Evolutionary conservation across 1,139 yeast genomes (phyloP).

Genomic region (Kodamaea ohmeri): DNA sequence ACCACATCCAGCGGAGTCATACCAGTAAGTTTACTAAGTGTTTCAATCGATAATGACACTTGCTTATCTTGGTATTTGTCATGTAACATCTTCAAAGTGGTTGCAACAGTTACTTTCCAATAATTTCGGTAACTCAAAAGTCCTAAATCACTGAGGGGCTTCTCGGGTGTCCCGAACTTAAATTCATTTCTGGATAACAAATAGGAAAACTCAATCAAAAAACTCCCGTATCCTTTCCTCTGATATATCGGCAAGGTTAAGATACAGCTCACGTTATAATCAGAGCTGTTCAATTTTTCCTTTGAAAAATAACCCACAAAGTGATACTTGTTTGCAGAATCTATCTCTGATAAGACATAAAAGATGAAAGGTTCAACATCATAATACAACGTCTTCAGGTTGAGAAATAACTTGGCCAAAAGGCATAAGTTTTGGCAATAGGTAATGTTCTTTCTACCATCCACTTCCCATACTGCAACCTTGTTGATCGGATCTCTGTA

Average conservation of each 20-base stretch:
- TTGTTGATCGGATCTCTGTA: slow-evolving; percentile 57
- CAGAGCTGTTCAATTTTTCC: slow-evolving; percentile 72
- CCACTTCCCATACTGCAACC: slow-evolving; percentile 83
- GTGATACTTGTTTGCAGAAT: slow-evolving; percentile 56
- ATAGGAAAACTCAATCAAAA: slow-evolving; percentile 87
- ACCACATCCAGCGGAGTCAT: slow-evolving; percentile 86
- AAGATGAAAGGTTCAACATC: slow-evolving; percentile 95
- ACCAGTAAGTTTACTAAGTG: slow-evolving; percentile 69
- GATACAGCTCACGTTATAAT: slow-evolving; percentile 86
- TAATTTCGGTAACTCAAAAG: slow-evolving; percentile 80
- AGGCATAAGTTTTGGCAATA: slow-evolving; percentile 90
- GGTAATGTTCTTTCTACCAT: slow-evolving; percentile 76
- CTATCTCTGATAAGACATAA: slow-evolving; percentile 75
- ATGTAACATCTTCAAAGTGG: slow-evolving; percentile 31
- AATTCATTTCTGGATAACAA: slow-evolving; percentile 70
- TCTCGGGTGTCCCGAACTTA: slow-evolving; percentile 89
- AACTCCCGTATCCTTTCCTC: slow-evolving; percentile 84
- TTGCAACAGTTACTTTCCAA: slow-evolving; percentile 73
- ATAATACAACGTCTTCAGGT: slow-evolving; percentile 87
- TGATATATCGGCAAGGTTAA: slow-evolving; percentile 86
- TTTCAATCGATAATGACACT: slow-evolving; percentile 49
- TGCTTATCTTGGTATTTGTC: slow-evolving; percentile 17
- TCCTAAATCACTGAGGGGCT: slow-evolving; percentile 87
- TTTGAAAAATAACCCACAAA: slow-evolving; percentile 94
- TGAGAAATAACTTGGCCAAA: slow-evolving; percentile 81